phyloP scores from a whole-genome alignment of 1,139 yeast species.

The Suhomyces chickasaworum region DNA sequence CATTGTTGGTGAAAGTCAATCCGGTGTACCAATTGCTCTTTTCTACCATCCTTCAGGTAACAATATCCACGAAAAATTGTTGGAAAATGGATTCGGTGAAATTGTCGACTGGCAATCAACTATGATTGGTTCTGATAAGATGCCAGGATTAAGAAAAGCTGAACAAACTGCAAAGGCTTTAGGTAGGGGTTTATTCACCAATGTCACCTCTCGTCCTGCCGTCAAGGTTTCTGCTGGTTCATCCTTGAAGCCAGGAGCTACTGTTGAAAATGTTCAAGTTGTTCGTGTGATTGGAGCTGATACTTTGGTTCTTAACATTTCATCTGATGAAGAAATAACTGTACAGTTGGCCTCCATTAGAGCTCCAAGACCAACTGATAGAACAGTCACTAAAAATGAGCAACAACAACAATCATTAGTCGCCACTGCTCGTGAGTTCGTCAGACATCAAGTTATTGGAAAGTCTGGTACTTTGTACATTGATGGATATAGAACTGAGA shows the following conservation, averaged over 20 bases:
- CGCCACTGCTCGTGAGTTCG: constrained; percentile 70
- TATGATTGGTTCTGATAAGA: constrained; percentile 64
- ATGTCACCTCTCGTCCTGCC: constrained; percentile 26
- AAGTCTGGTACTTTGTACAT: constrained; percentile 60
- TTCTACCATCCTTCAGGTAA: constrained; percentile 74
- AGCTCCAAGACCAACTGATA: constrained; percentile 68
- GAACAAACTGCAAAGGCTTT: constrained; percentile 67
- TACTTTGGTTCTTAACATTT: constrained; percentile 56
- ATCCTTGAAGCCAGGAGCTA: constrained; percentile 45
- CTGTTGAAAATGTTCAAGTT: constrained; percentile 55
- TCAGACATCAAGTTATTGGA: constrained; percentile 69
- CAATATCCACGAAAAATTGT: constrained; percentile 62
- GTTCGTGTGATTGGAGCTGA: constrained; percentile 69
- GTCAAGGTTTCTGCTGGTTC: constrained; percentile 20
- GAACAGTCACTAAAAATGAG: constrained; percentile 47
- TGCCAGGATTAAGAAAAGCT: constrained; percentile 63
- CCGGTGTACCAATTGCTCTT: constrained; percentile 64
- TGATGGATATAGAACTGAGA: constrained; percentile 67
- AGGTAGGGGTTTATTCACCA: constrained; percentile 66
- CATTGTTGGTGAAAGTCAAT: constrained; percentile 61
- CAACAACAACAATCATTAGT: constrained; percentile 52
- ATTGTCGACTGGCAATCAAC: constrained; percentile 83
- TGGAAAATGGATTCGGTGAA: constrained; percentile 71
- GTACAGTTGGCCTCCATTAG: constrained; percentile 76
- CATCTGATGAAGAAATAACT: constrained; percentile 52